These are phyloP conservation scores for Spizellomyces sp. DNA, from an alignment of 192 early-diverging fungal species.

Conservation along the genomic window DNA sequence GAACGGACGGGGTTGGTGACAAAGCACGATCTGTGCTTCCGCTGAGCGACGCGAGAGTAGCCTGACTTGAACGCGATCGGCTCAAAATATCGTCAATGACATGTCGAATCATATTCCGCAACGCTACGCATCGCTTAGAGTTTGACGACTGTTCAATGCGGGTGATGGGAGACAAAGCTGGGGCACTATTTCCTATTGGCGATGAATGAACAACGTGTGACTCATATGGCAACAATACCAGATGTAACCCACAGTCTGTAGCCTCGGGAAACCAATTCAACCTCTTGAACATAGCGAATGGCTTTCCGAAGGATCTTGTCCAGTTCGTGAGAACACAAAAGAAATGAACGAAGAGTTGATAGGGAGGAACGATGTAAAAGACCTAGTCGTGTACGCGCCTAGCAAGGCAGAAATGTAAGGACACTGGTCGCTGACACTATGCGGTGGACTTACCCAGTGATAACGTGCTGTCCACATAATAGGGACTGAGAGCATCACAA, in stretches of 20 bases:
- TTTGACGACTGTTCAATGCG: constrained; percentile 6
- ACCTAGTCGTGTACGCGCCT: no score
- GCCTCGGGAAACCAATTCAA: constrained; percentile 3
- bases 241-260: constrained; percentile 1
- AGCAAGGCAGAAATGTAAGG: no score
- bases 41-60: not conserved
- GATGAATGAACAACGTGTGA: no score
- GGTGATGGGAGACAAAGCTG: constrained; percentile 3
- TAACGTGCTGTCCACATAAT: no score
- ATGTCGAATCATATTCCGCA: not conserved
- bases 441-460: no score
- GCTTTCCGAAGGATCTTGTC: not conserved
- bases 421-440: no score
- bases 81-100: constrained; percentile 1
- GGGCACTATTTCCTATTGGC: not conserved
- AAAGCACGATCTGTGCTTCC: not conserved
- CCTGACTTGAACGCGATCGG: not conserved
- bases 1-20: not conserved
- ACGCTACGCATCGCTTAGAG: not conserved
- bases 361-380: not conserved
- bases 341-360: not conserved
- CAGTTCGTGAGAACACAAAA: not conserved
- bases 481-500: no score
- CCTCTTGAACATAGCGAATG: not conserved
- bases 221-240: not conserved